Evolutionary conservation across 2,329 filamentous ascomycete genomes (phyloP).

Genomic region (Podosphaera fusca): DNA sequence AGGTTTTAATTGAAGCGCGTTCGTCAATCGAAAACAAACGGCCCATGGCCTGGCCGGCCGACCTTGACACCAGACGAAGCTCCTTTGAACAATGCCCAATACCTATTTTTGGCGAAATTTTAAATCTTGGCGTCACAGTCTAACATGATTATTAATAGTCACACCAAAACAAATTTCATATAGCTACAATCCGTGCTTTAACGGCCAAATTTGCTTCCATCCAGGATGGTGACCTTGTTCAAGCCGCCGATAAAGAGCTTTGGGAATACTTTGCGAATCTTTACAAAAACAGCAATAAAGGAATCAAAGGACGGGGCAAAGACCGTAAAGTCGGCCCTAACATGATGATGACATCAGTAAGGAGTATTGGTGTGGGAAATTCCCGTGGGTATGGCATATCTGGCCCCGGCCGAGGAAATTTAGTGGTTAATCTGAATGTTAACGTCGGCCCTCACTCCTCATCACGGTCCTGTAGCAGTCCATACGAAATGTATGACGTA

Average conservation of each 20-base stretch:
- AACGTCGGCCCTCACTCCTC: neutral
- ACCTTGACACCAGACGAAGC: no score
- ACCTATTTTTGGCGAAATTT: no score
- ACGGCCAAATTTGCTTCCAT: conserved; percentile 47
- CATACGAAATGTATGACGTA: conserved; percentile 25
- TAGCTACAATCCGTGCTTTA: conserved; percentile 43
- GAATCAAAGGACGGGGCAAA: conserved; percentile 87
- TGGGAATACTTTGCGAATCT: conserved; percentile 65
- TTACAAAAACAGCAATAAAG: conserved; percentile 98
- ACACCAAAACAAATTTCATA: conserved; percentile 88
- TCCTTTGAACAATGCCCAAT: no score
- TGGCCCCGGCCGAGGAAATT: conserved; percentile 7
- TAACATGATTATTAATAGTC: conserved; percentile 25
- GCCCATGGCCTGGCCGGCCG: no score
- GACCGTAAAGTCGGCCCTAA: conserved; percentile 37
- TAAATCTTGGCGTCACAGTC: neutral
- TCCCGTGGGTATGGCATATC: conserved; percentile 4
- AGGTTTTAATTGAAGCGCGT: no score
- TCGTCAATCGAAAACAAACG: no score
- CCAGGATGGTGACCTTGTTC: conserved; percentile 36
- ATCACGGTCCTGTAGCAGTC: neutral
- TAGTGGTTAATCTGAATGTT: conserved; percentile 3
- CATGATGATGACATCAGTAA: conserved; percentile 3
- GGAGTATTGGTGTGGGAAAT: conserved; percentile 1
- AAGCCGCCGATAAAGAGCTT: conserved; percentile 46